phyloP scores from a whole-genome alignment of 768 basidiomycete genomes.

The Rhodocollybia butyracea region DNA sequence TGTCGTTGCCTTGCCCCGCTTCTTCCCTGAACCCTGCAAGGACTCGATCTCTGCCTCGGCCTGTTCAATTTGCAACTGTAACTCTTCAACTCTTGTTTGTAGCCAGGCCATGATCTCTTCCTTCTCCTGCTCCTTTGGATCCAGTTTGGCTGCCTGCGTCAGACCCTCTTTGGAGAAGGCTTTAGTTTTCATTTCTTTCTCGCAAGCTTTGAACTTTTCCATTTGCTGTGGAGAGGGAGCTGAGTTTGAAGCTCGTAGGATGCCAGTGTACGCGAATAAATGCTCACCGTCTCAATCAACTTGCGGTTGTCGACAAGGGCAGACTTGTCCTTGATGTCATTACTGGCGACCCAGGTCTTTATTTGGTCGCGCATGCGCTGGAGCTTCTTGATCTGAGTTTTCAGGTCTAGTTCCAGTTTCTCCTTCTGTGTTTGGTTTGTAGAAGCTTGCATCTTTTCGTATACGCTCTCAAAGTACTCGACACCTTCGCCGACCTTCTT shows the following conservation, averaged over 20 bases:
- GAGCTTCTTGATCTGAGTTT: conserved; percentile 98
- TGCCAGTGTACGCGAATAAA: no score
- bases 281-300: conserved; percentile 92
- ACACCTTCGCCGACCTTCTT: conserved; percentile 97
- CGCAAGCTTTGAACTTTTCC: conserved; percentile 99
- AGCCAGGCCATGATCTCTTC: conserved; percentile 87
- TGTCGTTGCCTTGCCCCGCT: conserved; percentile 70
- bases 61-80: conserved; percentile 89
- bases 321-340: conserved; percentile 99
- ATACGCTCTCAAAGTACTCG: conserved; percentile 91
- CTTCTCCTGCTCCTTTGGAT: conserved; percentile 97
- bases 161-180: conserved; percentile 99
- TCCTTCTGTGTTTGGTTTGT: conserved; percentile 98
- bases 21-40: conserved; percentile 79
- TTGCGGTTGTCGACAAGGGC: conserved; percentile 88
- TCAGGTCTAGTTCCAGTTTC: conserved; percentile 92
- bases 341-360: conserved; percentile 94
- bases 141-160: conserved; percentile 89
- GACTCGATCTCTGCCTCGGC: conserved; percentile 94
- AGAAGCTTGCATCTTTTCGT: conserved; percentile 96
- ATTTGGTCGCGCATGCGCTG: conserved; percentile 84
- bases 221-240: conserved; percentile 72
- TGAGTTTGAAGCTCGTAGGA: not conserved
- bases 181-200: conserved; percentile 99
- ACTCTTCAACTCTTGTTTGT: conserved; percentile 83